phyloP scores from a whole-genome alignment of 2,329 filamentous ascomycete genomes.

The Arthrobotrys megalospora region DNA sequence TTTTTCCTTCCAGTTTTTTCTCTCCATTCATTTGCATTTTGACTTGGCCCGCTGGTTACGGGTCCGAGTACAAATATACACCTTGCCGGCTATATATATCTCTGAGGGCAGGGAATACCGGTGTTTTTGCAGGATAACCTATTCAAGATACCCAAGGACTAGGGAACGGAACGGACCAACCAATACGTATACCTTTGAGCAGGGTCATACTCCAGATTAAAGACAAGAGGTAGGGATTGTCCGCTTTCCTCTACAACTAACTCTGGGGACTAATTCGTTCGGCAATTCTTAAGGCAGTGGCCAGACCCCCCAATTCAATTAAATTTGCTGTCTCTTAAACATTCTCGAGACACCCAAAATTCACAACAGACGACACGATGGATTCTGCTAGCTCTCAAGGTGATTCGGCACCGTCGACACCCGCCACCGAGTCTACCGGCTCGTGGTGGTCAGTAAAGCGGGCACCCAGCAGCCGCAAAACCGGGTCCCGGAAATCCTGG shows the following conservation, averaged over 20 bases:
- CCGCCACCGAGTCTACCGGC: constrained; percentile 31
- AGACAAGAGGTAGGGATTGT: constrained; percentile 38
- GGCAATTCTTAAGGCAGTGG: constrained; percentile 7
- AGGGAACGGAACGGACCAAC: constrained; percentile 18
- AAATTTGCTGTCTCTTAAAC: constrained; percentile 15
- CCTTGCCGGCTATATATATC: constrained; percentile 52
- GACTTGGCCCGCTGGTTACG: constrained; percentile 8
- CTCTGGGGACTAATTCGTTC: constrained; percentile 18
- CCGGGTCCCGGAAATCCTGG: constrained; percentile 50
- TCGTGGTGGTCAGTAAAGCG: constrained; percentile 53
- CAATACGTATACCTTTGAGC: constrained; percentile 22
- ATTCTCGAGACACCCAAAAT: constrained; percentile 19
- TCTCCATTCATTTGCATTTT: constrained; percentile 24
- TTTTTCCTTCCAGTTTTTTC: constrained; percentile 10
- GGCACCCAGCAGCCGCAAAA: constrained; percentile 40
- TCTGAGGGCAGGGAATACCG: constrained; percentile 39
- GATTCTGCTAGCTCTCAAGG: constrained; percentile 26
- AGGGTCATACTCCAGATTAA: constrained; percentile 12
- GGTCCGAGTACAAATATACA: constrained; percentile 24
- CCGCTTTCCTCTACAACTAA: constrained; percentile 2
- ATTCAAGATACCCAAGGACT: constrained; percentile 35
- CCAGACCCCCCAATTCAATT: background rate
- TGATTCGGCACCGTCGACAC: constrained; percentile 37
- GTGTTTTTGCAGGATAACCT: constrained; percentile 37
- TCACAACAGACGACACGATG: constrained; percentile 30